Evolutionary conservation across 805 yeast species (phyloP).

Genomic region (Metschnikowia santaceciliae): DNA sequence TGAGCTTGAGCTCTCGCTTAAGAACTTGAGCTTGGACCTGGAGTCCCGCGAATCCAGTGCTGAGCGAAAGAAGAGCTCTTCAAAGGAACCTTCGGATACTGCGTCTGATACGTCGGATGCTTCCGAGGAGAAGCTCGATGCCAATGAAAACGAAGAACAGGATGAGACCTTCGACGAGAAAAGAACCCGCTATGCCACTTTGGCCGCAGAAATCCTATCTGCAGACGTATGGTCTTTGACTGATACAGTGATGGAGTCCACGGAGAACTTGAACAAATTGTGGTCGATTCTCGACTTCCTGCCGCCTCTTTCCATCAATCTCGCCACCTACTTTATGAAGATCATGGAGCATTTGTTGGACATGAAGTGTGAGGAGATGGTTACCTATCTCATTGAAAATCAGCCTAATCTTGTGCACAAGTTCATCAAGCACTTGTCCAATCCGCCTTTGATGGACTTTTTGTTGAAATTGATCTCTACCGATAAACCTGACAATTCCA

Average conservation of each 20-base stretch:
- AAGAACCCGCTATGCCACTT: conserved; percentile 34
- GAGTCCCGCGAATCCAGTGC: not conserved
- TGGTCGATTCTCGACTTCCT: conserved; percentile 77
- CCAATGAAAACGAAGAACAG: conserved; percentile 8
- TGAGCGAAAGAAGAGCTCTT: not conserved
- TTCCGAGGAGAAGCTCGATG: conserved; percentile 6
- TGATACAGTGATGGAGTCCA: conserved; percentile 79
- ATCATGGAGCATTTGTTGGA: conserved; percentile 39
- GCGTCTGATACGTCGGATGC: not conserved
- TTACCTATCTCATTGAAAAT: conserved; percentile 40
- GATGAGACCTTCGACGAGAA: conserved; percentile 28
- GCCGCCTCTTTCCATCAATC: conserved; percentile 60
- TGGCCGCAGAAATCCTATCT: conserved; percentile 82
- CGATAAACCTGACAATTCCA: conserved; percentile 44
- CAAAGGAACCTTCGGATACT: not conserved
- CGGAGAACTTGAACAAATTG: conserved; percentile 57
- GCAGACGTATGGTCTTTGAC: conserved; percentile 94
- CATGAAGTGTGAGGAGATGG: conserved; percentile 48
- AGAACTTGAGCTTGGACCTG: conserved; percentile 12
- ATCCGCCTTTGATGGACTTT: conserved; percentile 46
- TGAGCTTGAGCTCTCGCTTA: conserved; percentile 15
- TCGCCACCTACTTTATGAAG: conserved; percentile 70
- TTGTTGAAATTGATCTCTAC: conserved; percentile 41
- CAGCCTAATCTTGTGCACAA: conserved; percentile 39
- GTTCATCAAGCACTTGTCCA: conserved; percentile 41